These are phyloP conservation scores for Pseudogymnoascus sp. DNA, from an alignment of 2,329 filamentous ascomycete species.

Conservation along the genomic window DNA sequence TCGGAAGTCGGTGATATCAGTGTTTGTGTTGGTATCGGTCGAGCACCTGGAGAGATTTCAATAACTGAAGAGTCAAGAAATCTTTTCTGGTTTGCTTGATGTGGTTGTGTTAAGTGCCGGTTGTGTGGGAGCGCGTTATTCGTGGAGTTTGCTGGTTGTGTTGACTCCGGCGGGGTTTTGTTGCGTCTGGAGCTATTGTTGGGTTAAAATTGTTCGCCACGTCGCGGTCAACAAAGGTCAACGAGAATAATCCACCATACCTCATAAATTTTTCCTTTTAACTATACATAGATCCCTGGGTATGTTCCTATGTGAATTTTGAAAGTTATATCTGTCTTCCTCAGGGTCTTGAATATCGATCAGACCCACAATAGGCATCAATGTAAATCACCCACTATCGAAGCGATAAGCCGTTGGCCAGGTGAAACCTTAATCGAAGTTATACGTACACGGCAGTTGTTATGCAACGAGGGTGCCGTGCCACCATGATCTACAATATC, in stretches of 20 bases:
- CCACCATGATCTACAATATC: neutral
- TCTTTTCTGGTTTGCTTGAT: neutral
- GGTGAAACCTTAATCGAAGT: constrained; percentile 11
- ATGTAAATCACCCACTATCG: constrained; percentile 7
- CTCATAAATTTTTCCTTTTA: constrained; percentile 2
- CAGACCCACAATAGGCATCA: constrained; percentile 7
- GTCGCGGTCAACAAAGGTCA: neutral
- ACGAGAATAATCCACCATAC: neutral
- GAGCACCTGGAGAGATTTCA: neutral
- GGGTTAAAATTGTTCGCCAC: constrained; percentile 7
- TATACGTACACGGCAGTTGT: neutral
- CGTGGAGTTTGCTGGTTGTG: constrained; percentile 1
- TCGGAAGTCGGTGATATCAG: neutral
- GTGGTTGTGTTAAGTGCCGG: neutral
- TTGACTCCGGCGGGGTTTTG: constrained; percentile 4
- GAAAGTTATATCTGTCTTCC: neutral
- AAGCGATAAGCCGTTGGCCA: constrained; percentile 10
- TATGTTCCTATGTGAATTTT: neutral
- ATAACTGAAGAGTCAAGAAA: neutral
- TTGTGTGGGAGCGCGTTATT: neutral
- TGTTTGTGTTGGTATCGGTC: neutral
- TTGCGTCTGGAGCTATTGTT: constrained; percentile 1
- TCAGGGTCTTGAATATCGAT: neutral
- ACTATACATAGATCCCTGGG: neutral
- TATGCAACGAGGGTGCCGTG: neutral